Evolutionary conservation across 371 early-diverging fungal genomes (phyloP), one percentile per base, ranked within the genome.

Genomic region (Paramicrosporidium saccamoebae): DNA sequence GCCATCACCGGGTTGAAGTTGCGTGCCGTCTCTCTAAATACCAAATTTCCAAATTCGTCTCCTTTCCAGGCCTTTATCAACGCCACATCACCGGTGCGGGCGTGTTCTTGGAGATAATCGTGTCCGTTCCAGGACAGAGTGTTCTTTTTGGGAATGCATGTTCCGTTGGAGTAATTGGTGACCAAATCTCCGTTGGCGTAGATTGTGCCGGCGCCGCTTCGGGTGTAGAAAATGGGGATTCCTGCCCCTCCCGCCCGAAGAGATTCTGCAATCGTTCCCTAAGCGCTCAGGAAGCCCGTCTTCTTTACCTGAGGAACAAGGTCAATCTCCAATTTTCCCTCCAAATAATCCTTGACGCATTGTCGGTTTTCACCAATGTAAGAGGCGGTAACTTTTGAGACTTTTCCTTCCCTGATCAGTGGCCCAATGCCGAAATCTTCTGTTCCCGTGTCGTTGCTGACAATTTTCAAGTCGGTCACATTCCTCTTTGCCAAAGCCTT

Each of bases 11-110:
- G 56, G 33, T 65, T 65, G 29, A 65, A 65, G 46, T 65, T 65
- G 40, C 42, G 42, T 20, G 58, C 59, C 0, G 61, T 44, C 14
- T 50, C 45, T 28, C 47, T 46, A 33, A 65, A 65, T 9, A 61
- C 42, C 17, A 62, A 29, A 41, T 65, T 65, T 13, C 65, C 65
- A 10, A 48, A 42, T 22, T 43, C 49, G 31, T 63, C 66, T 4
- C 50, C 66, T 44, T 63, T 63, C 61, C 61, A 63, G 8, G 60
- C 66, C 43, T 65, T 65, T 32, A 65, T 42, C 14, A 65, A 36
- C 2, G 59, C 48, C 33, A 39, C 53, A 33, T 65, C 64, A 3
- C 66, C 66, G 1, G 36, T 37, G 20, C 63, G 59, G 15, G 59
- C 50, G 31, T 61, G 49, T 32, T 65, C 66, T 50, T 62, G 44